These are phyloP conservation scores for Anethum foeniculum DNA, from an alignment of 140 eudicot genomes.

Conservation along the genomic window DNA sequence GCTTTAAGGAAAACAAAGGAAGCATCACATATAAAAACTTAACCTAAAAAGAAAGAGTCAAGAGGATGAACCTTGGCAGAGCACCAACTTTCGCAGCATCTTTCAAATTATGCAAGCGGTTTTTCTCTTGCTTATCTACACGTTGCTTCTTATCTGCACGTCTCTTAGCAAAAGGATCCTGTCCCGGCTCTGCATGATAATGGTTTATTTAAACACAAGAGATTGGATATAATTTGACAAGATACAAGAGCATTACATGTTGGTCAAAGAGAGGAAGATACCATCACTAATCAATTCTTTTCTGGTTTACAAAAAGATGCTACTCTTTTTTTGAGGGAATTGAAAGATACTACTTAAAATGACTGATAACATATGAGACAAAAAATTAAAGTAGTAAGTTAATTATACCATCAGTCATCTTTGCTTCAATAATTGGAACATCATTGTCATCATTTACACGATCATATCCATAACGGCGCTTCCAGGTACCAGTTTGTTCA, in stretches of 20 bases:
- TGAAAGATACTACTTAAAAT: not conserved
- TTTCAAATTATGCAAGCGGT: constrained; percentile 59
- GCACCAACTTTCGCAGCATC: constrained; percentile 81
- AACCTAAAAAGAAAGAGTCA: not conserved
- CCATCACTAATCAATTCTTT: not conserved
- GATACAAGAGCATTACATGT: not conserved
- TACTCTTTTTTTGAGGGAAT: too few species aligned
- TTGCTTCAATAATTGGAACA: constrained; percentile 91
- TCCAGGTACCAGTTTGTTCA: constrained; percentile 86
- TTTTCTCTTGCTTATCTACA: constrained; percentile 78
- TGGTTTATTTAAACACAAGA: not conserved
- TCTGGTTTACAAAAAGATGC: too few species aligned
- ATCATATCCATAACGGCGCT: constrained; percentile 89
- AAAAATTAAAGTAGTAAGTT: not conserved
- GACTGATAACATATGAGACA: not conserved
- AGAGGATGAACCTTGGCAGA: constrained; percentile 58
- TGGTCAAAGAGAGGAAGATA: not conserved
- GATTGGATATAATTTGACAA: not conserved
- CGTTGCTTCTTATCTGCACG: constrained; percentile 66
- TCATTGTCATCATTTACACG: constrained; percentile 92
- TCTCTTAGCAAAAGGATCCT: constrained; percentile 89
- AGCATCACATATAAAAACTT: not conserved
- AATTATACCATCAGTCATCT: constrained; percentile 70
- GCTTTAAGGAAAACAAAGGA: not conserved
- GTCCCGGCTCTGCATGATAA: constrained; percentile 67